Evolutionary conservation across 192 early-diverging fungal species (phyloP), one percentile per base, ranked within the genome.

Genomic region (Linnemannia elongata): DNA sequence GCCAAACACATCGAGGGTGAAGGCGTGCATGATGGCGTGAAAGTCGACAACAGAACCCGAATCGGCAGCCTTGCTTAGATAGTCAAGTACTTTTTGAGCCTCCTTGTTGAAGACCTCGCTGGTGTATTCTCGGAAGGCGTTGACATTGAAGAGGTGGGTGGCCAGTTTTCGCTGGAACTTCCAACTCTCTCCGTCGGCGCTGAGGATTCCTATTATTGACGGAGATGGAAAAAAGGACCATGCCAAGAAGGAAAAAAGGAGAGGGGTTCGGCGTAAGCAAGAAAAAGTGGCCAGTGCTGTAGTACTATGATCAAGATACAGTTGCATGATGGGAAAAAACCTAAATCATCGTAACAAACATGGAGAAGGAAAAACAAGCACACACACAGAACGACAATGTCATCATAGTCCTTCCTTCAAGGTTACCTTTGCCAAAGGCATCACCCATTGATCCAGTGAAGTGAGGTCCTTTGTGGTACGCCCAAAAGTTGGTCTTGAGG

Each of bases 21-120:
- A 90, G 18, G 85, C 45, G 24, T 52, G 81, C 57, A 91, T 83
- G 41, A 91, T 20, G 6, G 77, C 80, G 20, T 89, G 85, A 20
- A 92, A 82, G 63, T 91, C 90, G 35, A 91, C 27, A 18, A 66
- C 35, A 15, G 75, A 57, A 17, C 74, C 75, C 2, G 54, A 66
- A 17, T 78, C 79, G 5, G 85, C 77, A n/a, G 76, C 71, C 71
- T 68, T 74, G 38, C 24, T 33, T 6, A 78, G 60, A 30, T 66
- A 55, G 0, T 83, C 49, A 18, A 78, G 6, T 9, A 78, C 82
- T 8, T 68, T 73, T 63, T 55, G 47, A 0, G 57, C 76, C n/a
- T 74, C 76, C 6, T 35, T 52, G 10, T 69, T 54, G 42, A 83
- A 83, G 42, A 74, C 45, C 36, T 83, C 72, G 63, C 71, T 74